A percentile compares a stretch with the other conserved stretches of the same genome.
These are phyloP conservation scores for Geosmithia morbida DNA, from an alignment of 2,329 filamentous ascomycete genomes.

Conservation along the genomic window DNA sequence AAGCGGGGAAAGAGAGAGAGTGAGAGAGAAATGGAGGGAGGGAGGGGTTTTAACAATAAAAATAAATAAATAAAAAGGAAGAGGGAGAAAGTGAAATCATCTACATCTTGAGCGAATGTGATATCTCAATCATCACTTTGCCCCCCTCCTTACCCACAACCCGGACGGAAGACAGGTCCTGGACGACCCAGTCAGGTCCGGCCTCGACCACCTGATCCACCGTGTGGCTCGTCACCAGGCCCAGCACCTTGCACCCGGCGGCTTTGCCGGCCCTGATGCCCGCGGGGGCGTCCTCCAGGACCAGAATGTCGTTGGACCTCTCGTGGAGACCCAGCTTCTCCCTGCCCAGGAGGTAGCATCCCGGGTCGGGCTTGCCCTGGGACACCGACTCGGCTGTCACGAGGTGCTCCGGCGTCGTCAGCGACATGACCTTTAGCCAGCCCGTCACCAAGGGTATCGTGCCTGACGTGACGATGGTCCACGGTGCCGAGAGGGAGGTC, in stretches of 20 bases:
- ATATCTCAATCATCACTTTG: constrained; percentile 53
- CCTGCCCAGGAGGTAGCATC: constrained; percentile 57
- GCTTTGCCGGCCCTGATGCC: constrained; percentile 73
- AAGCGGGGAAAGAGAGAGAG: no score
- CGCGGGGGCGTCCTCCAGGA: constrained; percentile 80
- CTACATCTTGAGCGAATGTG: constrained; percentile 33
- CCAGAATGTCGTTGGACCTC: constrained; percentile 41
- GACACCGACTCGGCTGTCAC: constrained; percentile 64
- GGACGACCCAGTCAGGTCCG: constrained; percentile 77
- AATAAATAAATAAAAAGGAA: no score
- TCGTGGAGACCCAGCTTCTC: constrained; percentile 40
- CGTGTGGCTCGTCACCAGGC: constrained; percentile 72
- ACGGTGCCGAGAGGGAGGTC: constrained; percentile 47
- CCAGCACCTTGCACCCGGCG: constrained; percentile 73
- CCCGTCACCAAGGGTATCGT: constrained; percentile 53
- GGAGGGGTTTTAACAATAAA: no score
- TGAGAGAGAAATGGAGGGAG: no score
- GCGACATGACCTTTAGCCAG: constrained; percentile 53
- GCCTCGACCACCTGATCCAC: constrained; percentile 57
- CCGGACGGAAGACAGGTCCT: constrained; percentile 60
- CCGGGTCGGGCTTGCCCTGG: constrained; percentile 64
- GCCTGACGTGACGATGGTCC: constrained; percentile 78
- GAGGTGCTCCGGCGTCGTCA: constrained; percentile 51
- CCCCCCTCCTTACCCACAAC: constrained; percentile 40
- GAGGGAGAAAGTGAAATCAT: no score